A percentile compares a stretch with the other conserved stretches of the same genome.
phyloP scores from a whole-genome alignment of 2,329 filamentous ascomycete species.

The Diaporthe ampelina region DNA sequence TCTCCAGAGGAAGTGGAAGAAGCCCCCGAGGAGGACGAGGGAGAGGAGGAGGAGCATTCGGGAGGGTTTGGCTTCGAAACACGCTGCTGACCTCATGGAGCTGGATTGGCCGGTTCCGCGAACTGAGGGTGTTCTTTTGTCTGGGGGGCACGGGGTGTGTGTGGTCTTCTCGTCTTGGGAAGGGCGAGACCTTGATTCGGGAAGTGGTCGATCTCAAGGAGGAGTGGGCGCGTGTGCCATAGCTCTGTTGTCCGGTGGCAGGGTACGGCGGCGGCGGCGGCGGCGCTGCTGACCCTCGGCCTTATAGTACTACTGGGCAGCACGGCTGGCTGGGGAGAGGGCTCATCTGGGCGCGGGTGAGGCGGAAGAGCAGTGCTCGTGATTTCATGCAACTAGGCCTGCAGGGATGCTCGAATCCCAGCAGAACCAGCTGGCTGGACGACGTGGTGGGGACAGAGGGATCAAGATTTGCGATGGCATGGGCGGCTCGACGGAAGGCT shows the following conservation, averaged over 20 bases:
- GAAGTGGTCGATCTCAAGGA: neutral
- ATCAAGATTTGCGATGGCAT: slow-evolving; percentile 1
- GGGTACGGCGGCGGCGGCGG: neutral
- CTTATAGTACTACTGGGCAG: slow-evolving; percentile 17
- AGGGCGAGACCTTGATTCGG: neutral
- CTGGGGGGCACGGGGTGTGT: neutral
- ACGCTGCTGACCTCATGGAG: slow-evolving; percentile 36
- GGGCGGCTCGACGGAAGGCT: slow-evolving; percentile 32
- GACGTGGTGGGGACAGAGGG: slow-evolving; percentile 5
- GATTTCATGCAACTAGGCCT: slow-evolving; percentile 28
- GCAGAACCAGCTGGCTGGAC: slow-evolving; percentile 29
- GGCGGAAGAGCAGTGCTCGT: slow-evolving; percentile 11
- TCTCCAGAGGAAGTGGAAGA: slow-evolving; percentile 60
- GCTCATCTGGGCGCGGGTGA: slow-evolving; percentile 7
- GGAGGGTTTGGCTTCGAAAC: slow-evolving; percentile 37
- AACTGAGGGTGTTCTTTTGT: neutral
- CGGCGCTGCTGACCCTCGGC: slow-evolving; percentile 13
- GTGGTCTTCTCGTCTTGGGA: slow-evolving; percentile 18
- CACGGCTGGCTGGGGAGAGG: slow-evolving; percentile 10
- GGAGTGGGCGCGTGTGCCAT: neutral
- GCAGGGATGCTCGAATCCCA: slow-evolving; percentile 21
- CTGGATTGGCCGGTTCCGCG: neutral
- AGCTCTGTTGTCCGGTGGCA: neutral
- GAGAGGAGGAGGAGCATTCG: slow-evolving; percentile 55
- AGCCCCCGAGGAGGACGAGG: slow-evolving; percentile 54